A percentile compares a stretch with the other conserved stretches of the same genome.
phyloP scores from a whole-genome alignment of 768 basidiomycete genomes.

The Rhizopogon vulgaris region DNA sequence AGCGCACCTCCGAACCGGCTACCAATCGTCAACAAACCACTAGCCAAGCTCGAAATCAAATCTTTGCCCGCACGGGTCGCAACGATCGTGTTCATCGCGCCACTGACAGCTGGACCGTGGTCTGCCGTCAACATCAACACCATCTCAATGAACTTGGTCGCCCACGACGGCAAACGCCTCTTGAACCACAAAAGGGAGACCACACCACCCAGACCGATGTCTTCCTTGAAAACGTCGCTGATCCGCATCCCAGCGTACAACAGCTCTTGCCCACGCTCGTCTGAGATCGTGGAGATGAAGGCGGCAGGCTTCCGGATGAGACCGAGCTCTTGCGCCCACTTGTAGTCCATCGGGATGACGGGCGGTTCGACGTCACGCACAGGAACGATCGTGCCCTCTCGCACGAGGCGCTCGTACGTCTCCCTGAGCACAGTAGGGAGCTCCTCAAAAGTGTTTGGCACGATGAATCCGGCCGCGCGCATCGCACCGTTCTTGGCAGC shows the following conservation, averaged over 20 bases:
- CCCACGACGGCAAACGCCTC: conserved; percentile 84
- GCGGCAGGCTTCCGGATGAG: conserved; percentile 98
- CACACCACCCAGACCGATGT: conserved; percentile 95
- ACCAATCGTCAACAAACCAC: conserved; percentile 96
- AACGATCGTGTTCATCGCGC: conserved; percentile 99
- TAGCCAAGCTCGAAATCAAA: conserved; percentile 91
- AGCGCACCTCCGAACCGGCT: conserved; percentile 98
- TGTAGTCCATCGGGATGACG: conserved; percentile 99
- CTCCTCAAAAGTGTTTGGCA: conserved; percentile 96
- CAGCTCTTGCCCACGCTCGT: conserved; percentile 98
- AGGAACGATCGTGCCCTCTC: conserved; percentile 57
- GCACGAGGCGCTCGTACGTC: conserved; percentile 80
- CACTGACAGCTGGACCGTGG: conserved; percentile 97
- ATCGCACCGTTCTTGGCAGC: conserved; percentile 97
- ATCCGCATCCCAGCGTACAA: conserved; percentile 99
- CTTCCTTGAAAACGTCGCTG: conserved; percentile 96
- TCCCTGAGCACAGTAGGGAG: conserved; percentile 79
- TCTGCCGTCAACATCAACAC: conserved; percentile 98
- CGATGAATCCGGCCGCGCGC: conserved; percentile 91
- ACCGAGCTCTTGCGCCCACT: conserved; percentile 98
- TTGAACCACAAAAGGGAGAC: conserved; percentile 97
- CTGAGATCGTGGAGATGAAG: conserved; percentile 98
- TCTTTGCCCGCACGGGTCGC: conserved; percentile 99
- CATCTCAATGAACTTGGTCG: conserved; percentile 99
- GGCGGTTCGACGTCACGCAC: conserved; percentile 84